These are phyloP conservation scores for Diplodia mutila DNA, from an alignment of 2,329 filamentous ascomycete genomes.

Conservation along the genomic window DNA sequence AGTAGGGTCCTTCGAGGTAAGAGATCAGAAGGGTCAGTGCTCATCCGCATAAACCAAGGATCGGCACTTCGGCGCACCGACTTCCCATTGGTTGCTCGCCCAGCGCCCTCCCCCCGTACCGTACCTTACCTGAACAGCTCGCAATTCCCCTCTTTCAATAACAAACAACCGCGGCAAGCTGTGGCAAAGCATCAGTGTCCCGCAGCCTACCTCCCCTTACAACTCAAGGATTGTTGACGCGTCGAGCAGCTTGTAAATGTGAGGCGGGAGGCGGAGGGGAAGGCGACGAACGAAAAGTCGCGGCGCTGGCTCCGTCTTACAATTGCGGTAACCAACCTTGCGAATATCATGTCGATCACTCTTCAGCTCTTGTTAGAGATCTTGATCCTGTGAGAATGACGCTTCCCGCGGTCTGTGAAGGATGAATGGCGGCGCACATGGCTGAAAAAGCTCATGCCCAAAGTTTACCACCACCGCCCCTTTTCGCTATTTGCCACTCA, in stretches of 20 bases:
- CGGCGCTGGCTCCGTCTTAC: background rate
- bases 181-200: background rate
- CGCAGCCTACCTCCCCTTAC: no score
- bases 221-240: background rate
- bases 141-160: background rate
- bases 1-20: background rate
- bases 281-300: background rate
- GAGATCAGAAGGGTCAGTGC: background rate
- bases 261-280: background rate
- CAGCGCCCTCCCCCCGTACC: background rate
- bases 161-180: background rate
- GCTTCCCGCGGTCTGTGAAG: background rate
- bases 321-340: background rate
- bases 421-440: background rate
- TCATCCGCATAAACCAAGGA: background rate
- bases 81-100: background rate
- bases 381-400: background rate
- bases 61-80: background rate
- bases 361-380: conserved; percentile 1
- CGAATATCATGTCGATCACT: background rate
- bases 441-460: no score
- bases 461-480: no score
- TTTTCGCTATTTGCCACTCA: no score
- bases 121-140: background rate
- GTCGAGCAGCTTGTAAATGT: background rate